Conservation (phyloP, 805 yeast genomes). For the Blastobotrys peoriensis region DNA sequence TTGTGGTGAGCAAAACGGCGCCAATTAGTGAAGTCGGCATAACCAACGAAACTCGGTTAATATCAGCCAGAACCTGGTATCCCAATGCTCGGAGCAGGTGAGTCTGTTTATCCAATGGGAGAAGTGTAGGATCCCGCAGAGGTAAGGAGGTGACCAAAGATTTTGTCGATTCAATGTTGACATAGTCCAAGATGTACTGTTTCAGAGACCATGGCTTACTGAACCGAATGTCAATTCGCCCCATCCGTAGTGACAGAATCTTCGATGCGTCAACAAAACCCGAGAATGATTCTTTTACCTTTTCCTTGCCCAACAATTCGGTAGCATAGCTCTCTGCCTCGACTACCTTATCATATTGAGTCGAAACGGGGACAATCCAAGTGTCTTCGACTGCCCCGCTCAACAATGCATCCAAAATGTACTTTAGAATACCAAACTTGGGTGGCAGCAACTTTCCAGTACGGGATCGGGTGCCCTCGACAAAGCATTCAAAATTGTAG, state of each 20-base stretch:
- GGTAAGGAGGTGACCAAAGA: constrained; percentile 5
- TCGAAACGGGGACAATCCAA: constrained; percentile 49
- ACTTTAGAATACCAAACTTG: constrained; percentile 55
- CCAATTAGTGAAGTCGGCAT: constrained; percentile 54
- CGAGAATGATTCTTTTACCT: constrained; percentile 45
- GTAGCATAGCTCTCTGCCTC: constrained; percentile 49
- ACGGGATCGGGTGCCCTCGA: constrained; percentile 62
- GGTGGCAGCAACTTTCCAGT: constrained; percentile 61
- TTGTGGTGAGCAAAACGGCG: constrained; percentile 33
- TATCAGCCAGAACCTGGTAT: constrained; percentile 46
- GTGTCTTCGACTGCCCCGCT: constrained; percentile 37
- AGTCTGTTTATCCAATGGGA: constrained; percentile 13
- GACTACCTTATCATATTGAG: constrained; percentile 55
- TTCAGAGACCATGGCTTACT: constrained; percentile 38
- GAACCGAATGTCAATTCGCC: constrained; percentile 37
- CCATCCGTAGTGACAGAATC: constrained; percentile 31
- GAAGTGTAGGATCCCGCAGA: not conserved
- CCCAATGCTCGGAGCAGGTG: constrained; percentile 44
- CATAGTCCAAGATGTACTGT: constrained; percentile 28
- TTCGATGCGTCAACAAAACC: constrained; percentile 32
- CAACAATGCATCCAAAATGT: constrained; percentile 41
- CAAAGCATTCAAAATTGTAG: constrained; percentile 51
- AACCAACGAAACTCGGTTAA: constrained; percentile 44
- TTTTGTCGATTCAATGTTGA: constrained; percentile 13
- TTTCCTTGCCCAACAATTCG: constrained; percentile 53